Conservation (phyloP, 192 early-diverging fungal species). For the Coemansia sp. region DNA sequence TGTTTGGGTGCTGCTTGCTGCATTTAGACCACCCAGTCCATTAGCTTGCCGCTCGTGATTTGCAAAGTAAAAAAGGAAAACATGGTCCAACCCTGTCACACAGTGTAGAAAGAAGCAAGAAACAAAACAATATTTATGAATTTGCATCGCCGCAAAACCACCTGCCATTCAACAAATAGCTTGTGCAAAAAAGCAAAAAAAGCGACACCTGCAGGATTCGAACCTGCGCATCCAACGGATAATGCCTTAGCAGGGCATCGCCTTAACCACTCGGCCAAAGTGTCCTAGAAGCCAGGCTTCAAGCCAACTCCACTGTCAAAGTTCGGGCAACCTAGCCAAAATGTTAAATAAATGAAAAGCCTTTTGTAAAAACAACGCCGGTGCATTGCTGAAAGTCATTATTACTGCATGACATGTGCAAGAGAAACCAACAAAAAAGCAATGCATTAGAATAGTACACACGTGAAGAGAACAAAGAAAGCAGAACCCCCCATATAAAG, state of each 20-base stretch:
- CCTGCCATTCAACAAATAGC: not conserved
- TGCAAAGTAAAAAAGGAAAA: too few relatives aligned
- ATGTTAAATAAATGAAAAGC: not conserved
- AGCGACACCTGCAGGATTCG: constrained; percentile 67
- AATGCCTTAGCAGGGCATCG: constrained; percentile 69
- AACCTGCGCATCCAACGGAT: constrained; percentile 69
- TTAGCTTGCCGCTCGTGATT: too few relatives aligned
- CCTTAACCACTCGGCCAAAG: constrained; percentile 60
- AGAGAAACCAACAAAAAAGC: too few relatives aligned
- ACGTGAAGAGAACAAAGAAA: too few relatives aligned
- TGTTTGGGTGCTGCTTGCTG: too few relatives aligned
- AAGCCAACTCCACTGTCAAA: not conserved
- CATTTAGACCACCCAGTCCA: too few relatives aligned
- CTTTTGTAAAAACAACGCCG: too few relatives aligned
- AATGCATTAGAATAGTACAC: too few relatives aligned
- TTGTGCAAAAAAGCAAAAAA: constrained; percentile 20
- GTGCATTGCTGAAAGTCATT: too few relatives aligned
- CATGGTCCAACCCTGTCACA: too few relatives aligned
- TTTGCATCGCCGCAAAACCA: not conserved
- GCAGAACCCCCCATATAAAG: not conserved
- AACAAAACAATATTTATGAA: not conserved
- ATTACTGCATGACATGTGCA: too few relatives aligned
- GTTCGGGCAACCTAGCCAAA: not conserved
- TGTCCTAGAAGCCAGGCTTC: constrained; percentile 1
- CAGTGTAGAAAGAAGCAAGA: not conserved